phyloP scores from a whole-genome alignment of 352 stramenopile genomes.

The Phytophthora colocasiae region DNA sequence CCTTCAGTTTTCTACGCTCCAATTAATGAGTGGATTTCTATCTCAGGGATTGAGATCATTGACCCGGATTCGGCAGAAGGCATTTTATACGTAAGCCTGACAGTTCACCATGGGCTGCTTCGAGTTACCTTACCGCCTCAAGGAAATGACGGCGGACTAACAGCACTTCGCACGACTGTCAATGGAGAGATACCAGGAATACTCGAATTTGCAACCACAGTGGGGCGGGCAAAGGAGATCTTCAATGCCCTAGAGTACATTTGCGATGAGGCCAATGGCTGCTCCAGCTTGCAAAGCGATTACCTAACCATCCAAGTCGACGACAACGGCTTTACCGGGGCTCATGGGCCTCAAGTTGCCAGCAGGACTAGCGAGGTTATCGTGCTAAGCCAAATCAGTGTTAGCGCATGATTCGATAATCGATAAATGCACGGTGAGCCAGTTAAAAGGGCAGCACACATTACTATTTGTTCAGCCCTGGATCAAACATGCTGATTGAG shows the following conservation, averaged over 20 bases:
- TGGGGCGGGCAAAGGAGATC: conserved; percentile 25
- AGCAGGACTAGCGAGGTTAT: conserved; percentile 31
- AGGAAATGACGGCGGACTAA: conserved; percentile 5
- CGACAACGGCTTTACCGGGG: conserved; percentile 64
- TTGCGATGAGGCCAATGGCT: conserved; percentile 31
- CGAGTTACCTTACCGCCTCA: conserved; percentile 22
- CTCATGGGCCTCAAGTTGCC: conserved; percentile 36
- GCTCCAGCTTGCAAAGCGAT: conserved; percentile 37
- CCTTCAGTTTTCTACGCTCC: conserved; percentile 36
- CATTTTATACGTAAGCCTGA: conserved; percentile 53
- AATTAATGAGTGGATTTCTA: conserved; percentile 35
- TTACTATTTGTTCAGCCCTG: conserved; percentile 12
- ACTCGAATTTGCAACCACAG: conserved; percentile 51
- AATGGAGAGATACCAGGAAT: conserved; percentile 5
- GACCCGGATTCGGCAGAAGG: conserved; percentile 56
- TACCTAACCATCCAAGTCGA: conserved; percentile 57
- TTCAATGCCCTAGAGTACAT: conserved; percentile 52
- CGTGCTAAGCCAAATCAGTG: conserved; percentile 16
- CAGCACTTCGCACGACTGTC: conserved; percentile 9
- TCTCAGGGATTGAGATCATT: conserved; percentile 34
- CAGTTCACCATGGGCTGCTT: conserved; percentile 44
- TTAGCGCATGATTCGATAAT: conserved; percentile 1
- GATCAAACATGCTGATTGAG: not conserved
- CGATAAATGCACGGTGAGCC: not conserved
- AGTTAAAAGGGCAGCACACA: not conserved